Evolutionary conservation across 306 rosid genomes (phyloP), one percentile per base, ranked within the genome.

Genomic region (Vigna trinervia): DNA sequence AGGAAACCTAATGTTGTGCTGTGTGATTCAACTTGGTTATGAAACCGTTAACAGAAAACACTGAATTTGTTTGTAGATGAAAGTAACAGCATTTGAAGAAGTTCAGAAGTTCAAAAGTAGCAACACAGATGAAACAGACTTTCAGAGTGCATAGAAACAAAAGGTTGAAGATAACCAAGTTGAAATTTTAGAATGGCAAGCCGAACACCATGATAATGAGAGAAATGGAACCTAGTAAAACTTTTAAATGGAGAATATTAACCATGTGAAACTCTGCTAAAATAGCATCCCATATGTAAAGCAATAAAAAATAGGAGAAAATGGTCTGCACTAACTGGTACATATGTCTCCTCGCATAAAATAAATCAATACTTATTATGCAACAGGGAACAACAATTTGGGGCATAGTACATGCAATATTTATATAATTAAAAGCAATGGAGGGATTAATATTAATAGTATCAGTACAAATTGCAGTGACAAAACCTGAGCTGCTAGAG

Each of bases 401-500:
- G 69, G 20, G 50, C 66, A 73, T 4, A n/a, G 36, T 63, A 63
- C 63, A 15, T 19, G 69, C 20, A n/a, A 73, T 53, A 52, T 38
- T 45, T 26, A 22, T 4, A 75, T 14, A 32, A 57, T 34, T 68
- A 54, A 68, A 61, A 50, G n/a, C 51, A 1, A 79, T 3, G 10
- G 19, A 13, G 5, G 74, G 54, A 48, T 6, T 32, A 53, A 23
- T 65, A 72, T 14, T 26, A 59, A 15, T 65, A 76, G 59, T 26
- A 81, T 60, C 51, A 63, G 71, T 73, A 75, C 14, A 56, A 39
- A 60, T 50, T 58, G 15, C 51, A 46, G 43, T 76, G 54, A 54
- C 50, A 71, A 83, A 71, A 94, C 97, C 97, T 92, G 96, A 80
- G 98, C 97, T 52, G 89, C 97, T 78, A 94, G 92, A 62, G 94